A percentile compares a stretch with the other conserved stretches of the same genome.
These are phyloP conservation scores for Fusarium keratoplasticum DNA, from an alignment of 2,329 filamentous ascomycete species.

Conservation along the genomic window DNA sequence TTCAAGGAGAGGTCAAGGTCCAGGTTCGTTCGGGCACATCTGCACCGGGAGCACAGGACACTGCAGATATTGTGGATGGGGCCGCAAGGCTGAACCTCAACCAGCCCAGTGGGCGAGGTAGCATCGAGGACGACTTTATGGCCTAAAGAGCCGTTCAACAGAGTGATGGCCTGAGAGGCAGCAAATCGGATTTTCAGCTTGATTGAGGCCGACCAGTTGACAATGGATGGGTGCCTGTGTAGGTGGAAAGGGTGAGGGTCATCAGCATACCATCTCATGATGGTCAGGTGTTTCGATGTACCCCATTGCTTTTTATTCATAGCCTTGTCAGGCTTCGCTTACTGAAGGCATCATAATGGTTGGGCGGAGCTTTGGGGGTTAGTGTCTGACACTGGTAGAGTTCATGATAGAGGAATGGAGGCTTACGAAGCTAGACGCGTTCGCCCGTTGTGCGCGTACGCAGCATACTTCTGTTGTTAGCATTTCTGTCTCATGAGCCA, in stretches of 20 bases:
- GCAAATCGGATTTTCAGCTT: background rate
- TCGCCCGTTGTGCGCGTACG: background rate
- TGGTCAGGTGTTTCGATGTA: background rate
- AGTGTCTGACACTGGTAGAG: background rate
- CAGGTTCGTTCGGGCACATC: slow-evolving; percentile 57
- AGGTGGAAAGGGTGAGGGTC: background rate
- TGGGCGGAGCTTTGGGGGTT: background rate
- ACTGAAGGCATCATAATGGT: background rate
- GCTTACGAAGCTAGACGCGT: background rate
- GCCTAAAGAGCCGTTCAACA: slow-evolving; percentile 39
- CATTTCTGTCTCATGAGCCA: background rate
- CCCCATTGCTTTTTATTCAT: background rate
- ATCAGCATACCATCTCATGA: background rate
- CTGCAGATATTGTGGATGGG: slow-evolving; percentile 57
- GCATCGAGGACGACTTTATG: slow-evolving; percentile 60
- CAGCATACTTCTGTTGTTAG: background rate
- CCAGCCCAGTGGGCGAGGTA: slow-evolving; percentile 43
- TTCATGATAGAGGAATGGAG: background rate
- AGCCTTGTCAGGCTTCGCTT: background rate
- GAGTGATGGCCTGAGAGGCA: background rate
- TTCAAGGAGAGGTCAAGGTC: slow-evolving; percentile 67
- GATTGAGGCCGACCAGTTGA: background rate
- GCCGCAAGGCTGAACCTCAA: slow-evolving; percentile 56
- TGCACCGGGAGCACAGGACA: slow-evolving; percentile 42
- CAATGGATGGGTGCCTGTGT: background rate